phyloP scores from a whole-genome alignment of 352 stramenopile genomes.

The Phytophthora capsici region DNA sequence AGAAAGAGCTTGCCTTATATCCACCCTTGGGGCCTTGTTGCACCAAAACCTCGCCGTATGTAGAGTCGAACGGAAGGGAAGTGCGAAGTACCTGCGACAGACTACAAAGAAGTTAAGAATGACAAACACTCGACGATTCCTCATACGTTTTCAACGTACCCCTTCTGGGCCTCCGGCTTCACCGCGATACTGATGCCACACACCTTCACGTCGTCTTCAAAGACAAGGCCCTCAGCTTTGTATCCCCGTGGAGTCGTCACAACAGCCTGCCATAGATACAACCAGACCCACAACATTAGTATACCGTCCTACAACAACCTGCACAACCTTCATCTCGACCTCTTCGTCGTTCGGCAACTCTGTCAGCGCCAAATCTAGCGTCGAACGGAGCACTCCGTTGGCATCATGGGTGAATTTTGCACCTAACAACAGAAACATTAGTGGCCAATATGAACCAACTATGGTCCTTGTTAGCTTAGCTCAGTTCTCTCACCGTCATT shows the following conservation, averaged over 20 bases:
- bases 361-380: conserved; percentile 76
- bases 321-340: conserved; percentile 26
- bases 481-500: conserved; percentile 51
- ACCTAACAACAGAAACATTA: conserved; percentile 32
- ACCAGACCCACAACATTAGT: background rate
- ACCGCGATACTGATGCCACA: conserved; percentile 68
- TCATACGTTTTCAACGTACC: conserved; percentile 24
- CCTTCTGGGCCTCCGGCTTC: conserved; percentile 56
- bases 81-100: conserved; percentile 58
- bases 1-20: conserved; percentile 39
- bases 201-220: conserved; percentile 83
- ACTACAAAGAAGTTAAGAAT: conserved; percentile 30
- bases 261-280: conserved; percentile 48
- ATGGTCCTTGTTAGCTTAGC: background rate
- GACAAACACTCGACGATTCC: background rate
- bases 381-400: conserved; percentile 70
- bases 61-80: conserved; percentile 73
- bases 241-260: conserved; percentile 80
- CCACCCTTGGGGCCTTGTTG: conserved; percentile 48
- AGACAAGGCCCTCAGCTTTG: conserved; percentile 71
- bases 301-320: background rate
- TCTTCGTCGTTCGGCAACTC: conserved; percentile 86
- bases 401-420: conserved; percentile 77
- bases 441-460: background rate
- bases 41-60: conserved; percentile 68